Evolutionary conservation across 2,329 filamentous ascomycete genomes (phyloP), one percentile per base, ranked within the genome.

Genomic region (Corynespora cassiicola): DNA sequence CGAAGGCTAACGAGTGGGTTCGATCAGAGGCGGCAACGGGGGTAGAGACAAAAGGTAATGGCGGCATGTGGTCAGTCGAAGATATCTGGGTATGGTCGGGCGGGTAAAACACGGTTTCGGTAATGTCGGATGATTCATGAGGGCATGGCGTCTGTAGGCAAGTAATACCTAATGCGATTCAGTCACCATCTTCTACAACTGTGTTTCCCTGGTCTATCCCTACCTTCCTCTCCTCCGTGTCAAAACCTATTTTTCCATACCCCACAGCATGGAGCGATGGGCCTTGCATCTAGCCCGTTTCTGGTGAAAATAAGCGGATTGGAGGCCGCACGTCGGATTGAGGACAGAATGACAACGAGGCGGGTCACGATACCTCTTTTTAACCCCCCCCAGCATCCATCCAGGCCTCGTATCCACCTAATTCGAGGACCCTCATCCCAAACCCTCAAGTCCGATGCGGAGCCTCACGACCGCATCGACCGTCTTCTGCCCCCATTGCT

Each of bases 21-120:
- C 7, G 25, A 15, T 7, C 7, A 12, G n/a, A 7, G 25, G 25
- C 25, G n/a, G n/a, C n/a, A n/a, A n/a, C n/a, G n/a, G n/a, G 25
- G 25, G 7, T 6, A 6, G 25, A 7, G 25, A 27, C 16, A 15
- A 12, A 27, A 6, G 11, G 25, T 27, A 15, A 27, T 11, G 16
- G 16, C 25, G n/a, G n/a, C n/a, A n/a, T n/a, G n/a, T n/a, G n/a
- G n/a, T n/a, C n/a, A n/a, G n/a, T n/a, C 29, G 42, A 6, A 35
- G 19, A 26, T 41, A 43, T 27, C 36, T 45, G 6, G 45, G 48
- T 9, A 45, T 30, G 15, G 45, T 46, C 7, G 37, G 37, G 9
- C 32, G 41, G 2, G 45, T 51, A 23, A 47, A 42, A 31, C 44
- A 46, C 6, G 36, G 45, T 7, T 18, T 22, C 3, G 48, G 48